Percentiles rank a stretch among this genome's conserved stretches.
These are phyloP conservation scores for Cladosporium sp. DNA, from an alignment of 2,329 filamentous ascomycete species.

Conservation along the genomic window DNA sequence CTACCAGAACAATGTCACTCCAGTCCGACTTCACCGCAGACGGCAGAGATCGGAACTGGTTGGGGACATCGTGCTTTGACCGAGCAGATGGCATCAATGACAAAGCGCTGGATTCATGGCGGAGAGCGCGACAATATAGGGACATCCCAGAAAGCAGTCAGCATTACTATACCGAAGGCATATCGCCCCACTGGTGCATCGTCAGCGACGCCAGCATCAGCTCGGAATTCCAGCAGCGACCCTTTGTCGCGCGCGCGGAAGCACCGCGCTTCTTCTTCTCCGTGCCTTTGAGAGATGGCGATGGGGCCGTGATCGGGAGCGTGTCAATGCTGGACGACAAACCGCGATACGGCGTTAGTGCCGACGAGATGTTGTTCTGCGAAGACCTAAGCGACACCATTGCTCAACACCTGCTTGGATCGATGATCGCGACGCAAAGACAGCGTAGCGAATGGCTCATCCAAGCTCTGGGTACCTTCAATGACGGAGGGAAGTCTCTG, in stretches of 20 bases:
- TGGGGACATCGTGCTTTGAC: slow-evolving; percentile 30
- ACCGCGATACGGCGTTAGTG: slow-evolving; percentile 49
- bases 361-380: slow-evolving; percentile 51
- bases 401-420: slow-evolving; percentile 58
- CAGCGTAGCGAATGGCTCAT: slow-evolving; percentile 52
- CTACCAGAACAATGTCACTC: slow-evolving; percentile 44
- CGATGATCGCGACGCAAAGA: slow-evolving; percentile 47
- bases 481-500: slow-evolving; percentile 20
- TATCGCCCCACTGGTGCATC: slow-evolving; percentile 20
- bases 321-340: slow-evolving; percentile 57
- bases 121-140: slow-evolving; percentile 24
- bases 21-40: slow-evolving; percentile 29
- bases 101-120: slow-evolving; percentile 20
- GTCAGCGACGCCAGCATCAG: slow-evolving; percentile 21
- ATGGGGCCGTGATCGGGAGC: slow-evolving; percentile 55
- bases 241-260: slow-evolving; percentile 13
- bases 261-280: slow-evolving; percentile 46
- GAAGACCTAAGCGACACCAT: slow-evolving; percentile 54
- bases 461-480: slow-evolving; percentile 49
- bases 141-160: slow-evolving; percentile 6
- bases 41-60: slow-evolving; percentile 32
- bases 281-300: slow-evolving; percentile 56
- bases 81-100: slow-evolving; percentile 35
- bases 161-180: slow-evolving; percentile 23
- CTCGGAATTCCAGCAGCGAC: slow-evolving; percentile 1